Conservation (phyloP, 2,329 filamentous ascomycete species). For the Cladosporium sp. region DNA sequence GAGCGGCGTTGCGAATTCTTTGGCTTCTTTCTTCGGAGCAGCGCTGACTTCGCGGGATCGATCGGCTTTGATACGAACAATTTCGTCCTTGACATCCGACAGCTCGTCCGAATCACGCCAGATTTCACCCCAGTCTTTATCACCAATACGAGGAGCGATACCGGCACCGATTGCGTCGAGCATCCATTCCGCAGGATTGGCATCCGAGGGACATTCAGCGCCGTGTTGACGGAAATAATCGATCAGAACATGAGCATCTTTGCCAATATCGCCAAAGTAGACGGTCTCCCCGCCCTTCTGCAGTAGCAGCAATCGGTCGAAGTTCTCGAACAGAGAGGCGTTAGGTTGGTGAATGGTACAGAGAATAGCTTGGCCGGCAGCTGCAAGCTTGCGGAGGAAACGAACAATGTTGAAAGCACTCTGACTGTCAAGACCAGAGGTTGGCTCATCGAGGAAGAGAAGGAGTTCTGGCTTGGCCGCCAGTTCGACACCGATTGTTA, state of each 20-base stretch:
- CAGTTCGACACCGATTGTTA: constrained; percentile 59
- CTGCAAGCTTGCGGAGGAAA: constrained; percentile 70
- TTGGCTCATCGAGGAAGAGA: constrained; percentile 75
- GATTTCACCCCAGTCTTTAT: constrained; percentile 73
- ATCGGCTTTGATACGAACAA: constrained; percentile 60
- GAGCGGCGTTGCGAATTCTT: constrained; percentile 77
- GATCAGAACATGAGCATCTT: constrained; percentile 66
- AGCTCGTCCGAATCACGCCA: constrained; percentile 72
- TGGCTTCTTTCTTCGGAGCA: constrained; percentile 49
- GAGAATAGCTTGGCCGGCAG: constrained; percentile 80
- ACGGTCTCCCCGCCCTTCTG: constrained; percentile 74
- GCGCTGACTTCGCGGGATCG: constrained; percentile 47
- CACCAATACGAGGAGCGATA: constrained; percentile 64
- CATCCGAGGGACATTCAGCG: constrained; percentile 51
- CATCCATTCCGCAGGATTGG: constrained; percentile 70
- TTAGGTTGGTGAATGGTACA: constrained; percentile 92
- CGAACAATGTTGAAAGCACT: constrained; percentile 72
- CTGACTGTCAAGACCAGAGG: constrained; percentile 67
- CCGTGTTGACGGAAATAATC: constrained; percentile 42
- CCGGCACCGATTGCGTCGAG: constrained; percentile 78
- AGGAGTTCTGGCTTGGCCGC: constrained; percentile 65
- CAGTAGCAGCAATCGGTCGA: constrained; percentile 74
- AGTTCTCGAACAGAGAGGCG: constrained; percentile 79
- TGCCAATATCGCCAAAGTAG: constrained; percentile 80
- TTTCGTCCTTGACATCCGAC: constrained; percentile 60